Evolutionary conservation across 2,329 filamentous ascomycete genomes (phyloP).

Genomic region (Verticillium zaregamsianum): DNA sequence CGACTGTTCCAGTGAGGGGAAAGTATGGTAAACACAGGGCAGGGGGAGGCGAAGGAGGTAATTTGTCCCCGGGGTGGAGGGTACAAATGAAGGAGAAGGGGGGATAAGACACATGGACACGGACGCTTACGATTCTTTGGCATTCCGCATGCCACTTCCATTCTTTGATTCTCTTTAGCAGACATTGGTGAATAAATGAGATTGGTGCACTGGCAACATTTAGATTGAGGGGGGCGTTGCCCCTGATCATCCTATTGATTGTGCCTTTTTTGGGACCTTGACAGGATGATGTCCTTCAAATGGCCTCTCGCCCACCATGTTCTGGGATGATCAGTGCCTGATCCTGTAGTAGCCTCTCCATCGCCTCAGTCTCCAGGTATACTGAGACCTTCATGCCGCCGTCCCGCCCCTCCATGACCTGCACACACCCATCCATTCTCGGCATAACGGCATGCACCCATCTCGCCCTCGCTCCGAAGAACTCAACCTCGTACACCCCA

Average conservation of each 20-base stretch:
- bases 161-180: neutral
- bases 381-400: neutral
- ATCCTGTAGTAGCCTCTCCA: conserved; percentile 20
- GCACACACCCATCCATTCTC: conserved; percentile 34
- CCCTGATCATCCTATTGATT: neutral
- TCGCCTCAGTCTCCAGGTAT: conserved; percentile 13
- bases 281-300: too few relatives aligned
- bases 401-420: conserved; percentile 23
- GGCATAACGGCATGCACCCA: conserved; percentile 40
- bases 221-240: neutral
- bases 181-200: neutral
- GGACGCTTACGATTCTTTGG: neutral
- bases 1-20: neutral
- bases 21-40: too few relatives aligned
- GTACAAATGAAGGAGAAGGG: neutral
- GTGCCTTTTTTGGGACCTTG: too few relatives aligned
- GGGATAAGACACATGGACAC: too few relatives aligned
- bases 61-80: neutral
- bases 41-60: neutral
- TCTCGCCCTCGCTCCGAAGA: conserved; percentile 19
- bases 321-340: neutral
- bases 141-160: neutral
- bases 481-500: conserved; percentile 35
- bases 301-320: neutral
- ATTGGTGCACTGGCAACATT: neutral